These are phyloP conservation scores for Physcia stellaris DNA, from an alignment of 495 filamentous ascomycete genomes.

Conservation along the genomic window DNA sequence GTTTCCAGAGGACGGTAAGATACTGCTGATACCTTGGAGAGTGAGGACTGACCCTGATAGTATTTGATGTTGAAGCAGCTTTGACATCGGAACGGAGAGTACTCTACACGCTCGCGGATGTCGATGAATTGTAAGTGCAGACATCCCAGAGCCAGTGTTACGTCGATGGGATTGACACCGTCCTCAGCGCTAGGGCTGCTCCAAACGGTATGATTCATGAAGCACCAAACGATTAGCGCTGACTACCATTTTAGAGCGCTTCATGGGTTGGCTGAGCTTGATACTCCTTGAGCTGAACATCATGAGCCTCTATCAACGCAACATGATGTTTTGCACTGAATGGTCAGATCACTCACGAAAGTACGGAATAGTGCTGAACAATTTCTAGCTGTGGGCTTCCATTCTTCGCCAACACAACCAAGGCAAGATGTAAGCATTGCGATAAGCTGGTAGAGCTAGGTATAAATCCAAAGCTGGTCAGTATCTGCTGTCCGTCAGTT, in stretches of 20 bases:
- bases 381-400: slow-evolving; percentile 39
- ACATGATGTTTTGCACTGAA: slow-evolving; percentile 39
- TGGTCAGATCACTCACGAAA: slow-evolving; percentile 27
- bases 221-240: background rate
- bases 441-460: slow-evolving; percentile 25
- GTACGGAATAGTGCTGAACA: background rate
- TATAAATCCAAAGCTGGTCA: slow-evolving; percentile 34
- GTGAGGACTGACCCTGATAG: slow-evolving; percentile 9
- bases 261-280: slow-evolving; percentile 46
- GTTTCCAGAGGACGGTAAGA: slow-evolving; percentile 31
- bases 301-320: slow-evolving; percentile 27
- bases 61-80: slow-evolving; percentile 38
- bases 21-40: too few relatives aligned
- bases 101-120: slow-evolving; percentile 43
- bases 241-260: slow-evolving; percentile 17
- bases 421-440: slow-evolving; percentile 39
- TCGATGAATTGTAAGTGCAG: slow-evolving; percentile 38
- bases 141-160: too few relatives aligned
- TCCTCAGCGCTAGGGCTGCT: slow-evolving; percentile 20
- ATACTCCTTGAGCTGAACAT: slow-evolving; percentile 41
- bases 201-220: slow-evolving; percentile 22
- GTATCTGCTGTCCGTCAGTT: background rate
- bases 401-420: slow-evolving; percentile 35
- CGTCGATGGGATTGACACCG: too few relatives aligned
- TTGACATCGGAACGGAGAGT: slow-evolving; percentile 29